phyloP scores from a whole-genome alignment of 768 basidiomycete genomes.

The Lactarius quietus region DNA sequence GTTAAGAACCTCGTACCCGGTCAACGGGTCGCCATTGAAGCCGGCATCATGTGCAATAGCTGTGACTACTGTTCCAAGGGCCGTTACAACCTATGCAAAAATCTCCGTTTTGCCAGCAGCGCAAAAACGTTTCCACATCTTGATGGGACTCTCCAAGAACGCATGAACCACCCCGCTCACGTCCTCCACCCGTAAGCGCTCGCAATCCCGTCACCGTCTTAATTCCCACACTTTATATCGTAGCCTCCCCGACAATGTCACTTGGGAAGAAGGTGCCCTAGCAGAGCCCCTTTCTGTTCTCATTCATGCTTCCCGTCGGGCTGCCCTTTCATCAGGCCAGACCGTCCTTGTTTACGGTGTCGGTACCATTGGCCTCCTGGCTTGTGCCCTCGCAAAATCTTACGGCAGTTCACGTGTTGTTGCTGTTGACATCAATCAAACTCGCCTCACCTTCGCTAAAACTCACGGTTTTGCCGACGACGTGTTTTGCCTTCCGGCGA shows the following conservation, averaged over 20 bases:
- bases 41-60: conserved; percentile 81
- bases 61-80: conserved; percentile 69
- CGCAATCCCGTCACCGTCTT: conserved; percentile 5
- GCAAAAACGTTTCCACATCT: conserved; percentile 91
- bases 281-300: conserved; percentile 95
- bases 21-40: conserved; percentile 91
- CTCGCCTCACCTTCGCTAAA: conserved; percentile 75
- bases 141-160: conserved; percentile 85
- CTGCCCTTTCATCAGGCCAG: conserved; percentile 47
- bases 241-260: conserved; percentile 71
- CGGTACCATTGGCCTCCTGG: conserved; percentile 90
- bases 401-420: conserved; percentile 69
- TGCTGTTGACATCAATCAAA: conserved; percentile 82
- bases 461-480: conserved; percentile 71
- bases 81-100: conserved; percentile 90
- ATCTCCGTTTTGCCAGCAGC: conserved; percentile 84
- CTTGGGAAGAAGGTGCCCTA: conserved; percentile 79
- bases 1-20: conserved; percentile 64
- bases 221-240: conserved; percentile 7
- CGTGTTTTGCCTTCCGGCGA: conserved; percentile 59
- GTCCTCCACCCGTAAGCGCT: conserved; percentile 77
- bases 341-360: conserved; percentile 87
- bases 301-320: conserved; percentile 55
- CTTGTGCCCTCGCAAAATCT: conserved; percentile 72
- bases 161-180: conserved; percentile 85